Percentiles rank a stretch among this genome's conserved stretches.
Conservation (phyloP, 345 rosid genomes). For the Moringa oleifera region DNA sequence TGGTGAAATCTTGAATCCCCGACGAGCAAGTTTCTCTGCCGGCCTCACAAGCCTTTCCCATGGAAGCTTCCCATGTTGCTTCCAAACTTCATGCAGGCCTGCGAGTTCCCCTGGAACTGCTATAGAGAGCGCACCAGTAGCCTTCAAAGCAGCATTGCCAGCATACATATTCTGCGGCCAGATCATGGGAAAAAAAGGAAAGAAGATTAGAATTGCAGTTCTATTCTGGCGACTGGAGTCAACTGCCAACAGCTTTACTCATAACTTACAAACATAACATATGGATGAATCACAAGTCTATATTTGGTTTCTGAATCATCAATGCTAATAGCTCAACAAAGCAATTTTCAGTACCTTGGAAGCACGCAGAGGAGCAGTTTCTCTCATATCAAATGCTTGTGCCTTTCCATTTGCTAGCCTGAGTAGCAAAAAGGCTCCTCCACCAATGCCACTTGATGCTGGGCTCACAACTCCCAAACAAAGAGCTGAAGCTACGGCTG, state of each 20-base stretch:
- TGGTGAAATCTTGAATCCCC: constrained; percentile 47
- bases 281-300: too few relatives aligned
- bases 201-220: too few relatives aligned
- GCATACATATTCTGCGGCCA: constrained; percentile 57
- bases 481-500: constrained; percentile 44
- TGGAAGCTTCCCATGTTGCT: constrained; percentile 44
- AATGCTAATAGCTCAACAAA: too few relatives aligned
- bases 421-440: constrained; percentile 51
- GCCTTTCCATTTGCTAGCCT: constrained; percentile 27
- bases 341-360: constrained; percentile 32
- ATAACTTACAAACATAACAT: too few relatives aligned
- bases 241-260: too few relatives aligned
- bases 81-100: constrained; percentile 53
- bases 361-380: constrained; percentile 55
- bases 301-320: too few relatives aligned
- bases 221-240: too few relatives aligned
- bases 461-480: constrained; percentile 65
- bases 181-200: too few relatives aligned
- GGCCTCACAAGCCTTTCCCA: constrained; percentile 49
- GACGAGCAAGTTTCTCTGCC: constrained; percentile 39
- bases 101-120: constrained; percentile 60
- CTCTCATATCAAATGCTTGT: constrained; percentile 49
- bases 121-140: constrained; percentile 42
- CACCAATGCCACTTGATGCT: constrained; percentile 59
- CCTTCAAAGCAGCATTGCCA: constrained; percentile 33